Conservation (phyloP, 78 protist species). For the Mastigamoeba balamuthi region DNA sequence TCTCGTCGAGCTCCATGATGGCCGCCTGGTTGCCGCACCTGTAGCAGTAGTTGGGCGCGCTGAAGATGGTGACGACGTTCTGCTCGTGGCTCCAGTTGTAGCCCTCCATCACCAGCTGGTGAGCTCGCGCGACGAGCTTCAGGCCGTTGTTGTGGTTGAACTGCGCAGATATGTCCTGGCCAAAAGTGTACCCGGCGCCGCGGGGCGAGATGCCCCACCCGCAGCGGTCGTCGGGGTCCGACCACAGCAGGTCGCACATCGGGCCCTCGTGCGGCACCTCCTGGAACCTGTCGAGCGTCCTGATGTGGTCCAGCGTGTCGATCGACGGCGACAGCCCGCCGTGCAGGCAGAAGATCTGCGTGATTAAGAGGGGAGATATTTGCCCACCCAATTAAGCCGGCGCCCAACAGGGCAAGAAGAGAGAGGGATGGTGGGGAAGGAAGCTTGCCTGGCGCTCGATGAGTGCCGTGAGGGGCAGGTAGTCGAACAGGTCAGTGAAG, state of each 20-base stretch:
- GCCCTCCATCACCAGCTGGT: slow-evolving; percentile 96
- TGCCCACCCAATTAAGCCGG: background rate
- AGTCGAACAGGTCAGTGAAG: slow-evolving; percentile 86
- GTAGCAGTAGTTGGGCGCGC: slow-evolving; percentile 99
- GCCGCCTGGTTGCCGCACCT: slow-evolving; percentile 96
- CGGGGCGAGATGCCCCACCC: slow-evolving; percentile 92
- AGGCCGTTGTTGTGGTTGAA: slow-evolving; percentile 84
- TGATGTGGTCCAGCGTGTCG: slow-evolving; percentile 71
- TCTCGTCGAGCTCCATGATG: slow-evolving; percentile 88
- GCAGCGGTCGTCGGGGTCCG: slow-evolving; percentile 77
- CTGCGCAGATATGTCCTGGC: slow-evolving; percentile 74
- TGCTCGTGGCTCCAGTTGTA: slow-evolving; percentile 91
- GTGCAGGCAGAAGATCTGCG: slow-evolving; percentile 86
- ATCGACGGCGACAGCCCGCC: slow-evolving; percentile 92
- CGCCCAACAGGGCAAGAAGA: too few species aligned
- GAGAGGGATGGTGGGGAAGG: background rate
- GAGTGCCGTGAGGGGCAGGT: slow-evolving; percentile 79
- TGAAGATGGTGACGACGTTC: slow-evolving; percentile 90
- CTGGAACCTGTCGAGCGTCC: slow-evolving; percentile 65
- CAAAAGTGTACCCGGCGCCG: slow-evolving; percentile 96
- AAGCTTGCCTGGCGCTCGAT: slow-evolving; percentile 61
- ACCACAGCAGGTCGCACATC: slow-evolving; percentile 90
- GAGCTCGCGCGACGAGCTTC: slow-evolving; percentile 83
- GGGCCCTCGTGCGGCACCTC: slow-evolving; percentile 89
- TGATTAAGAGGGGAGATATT: background rate